phyloP scores from a whole-genome alignment of 2,329 filamentous ascomycete genomes.

The Hymenoscyphus fraxineus region DNA sequence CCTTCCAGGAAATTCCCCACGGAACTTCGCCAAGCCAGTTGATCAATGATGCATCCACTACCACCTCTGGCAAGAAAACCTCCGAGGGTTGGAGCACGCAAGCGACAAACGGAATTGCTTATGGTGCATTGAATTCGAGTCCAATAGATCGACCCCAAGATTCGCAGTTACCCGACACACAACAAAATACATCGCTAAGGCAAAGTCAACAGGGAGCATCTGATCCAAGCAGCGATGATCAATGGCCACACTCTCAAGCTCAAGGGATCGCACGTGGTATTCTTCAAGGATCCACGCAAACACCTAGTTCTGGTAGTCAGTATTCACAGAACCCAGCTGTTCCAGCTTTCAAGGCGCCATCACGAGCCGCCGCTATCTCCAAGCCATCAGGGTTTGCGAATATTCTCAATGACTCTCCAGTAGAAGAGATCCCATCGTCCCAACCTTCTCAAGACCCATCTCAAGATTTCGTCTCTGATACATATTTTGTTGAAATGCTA shows the following conservation, averaged over 20 bases:
- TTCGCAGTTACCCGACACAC: slow-evolving; percentile 50
- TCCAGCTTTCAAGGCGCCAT: slow-evolving; percentile 38
- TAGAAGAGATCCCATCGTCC: slow-evolving; percentile 31
- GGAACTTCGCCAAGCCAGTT: slow-evolving; percentile 56
- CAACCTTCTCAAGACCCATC: slow-evolving; percentile 23
- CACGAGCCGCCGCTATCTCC: slow-evolving; percentile 26
- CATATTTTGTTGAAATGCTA: slow-evolving; percentile 33
- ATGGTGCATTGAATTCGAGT: slow-evolving; percentile 30
- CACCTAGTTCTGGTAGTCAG: slow-evolving; percentile 33
- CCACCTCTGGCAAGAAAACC: slow-evolving; percentile 76
- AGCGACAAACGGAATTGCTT: slow-evolving; percentile 59
- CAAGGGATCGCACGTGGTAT: slow-evolving; percentile 45
- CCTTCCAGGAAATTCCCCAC: slow-evolving; percentile 53
- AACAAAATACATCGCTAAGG: slow-evolving; percentile 26
- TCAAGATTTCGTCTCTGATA: slow-evolving; percentile 39
- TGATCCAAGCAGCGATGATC: slow-evolving; percentile 48
- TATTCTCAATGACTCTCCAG: slow-evolving; percentile 32
- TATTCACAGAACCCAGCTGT: slow-evolving; percentile 33
- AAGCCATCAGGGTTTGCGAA: slow-evolving; percentile 29
- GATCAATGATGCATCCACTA: slow-evolving; percentile 86
- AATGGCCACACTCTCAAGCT: slow-evolving; percentile 57
- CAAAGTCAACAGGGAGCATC: slow-evolving; percentile 17
- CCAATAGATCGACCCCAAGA: slow-evolving; percentile 28
- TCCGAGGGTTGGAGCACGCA: slow-evolving; percentile 67
- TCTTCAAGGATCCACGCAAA: slow-evolving; percentile 30